phyloP scores from a whole-genome alignment of 2,329 filamentous ascomycete species.

The Talaromyces marneffei region DNA sequence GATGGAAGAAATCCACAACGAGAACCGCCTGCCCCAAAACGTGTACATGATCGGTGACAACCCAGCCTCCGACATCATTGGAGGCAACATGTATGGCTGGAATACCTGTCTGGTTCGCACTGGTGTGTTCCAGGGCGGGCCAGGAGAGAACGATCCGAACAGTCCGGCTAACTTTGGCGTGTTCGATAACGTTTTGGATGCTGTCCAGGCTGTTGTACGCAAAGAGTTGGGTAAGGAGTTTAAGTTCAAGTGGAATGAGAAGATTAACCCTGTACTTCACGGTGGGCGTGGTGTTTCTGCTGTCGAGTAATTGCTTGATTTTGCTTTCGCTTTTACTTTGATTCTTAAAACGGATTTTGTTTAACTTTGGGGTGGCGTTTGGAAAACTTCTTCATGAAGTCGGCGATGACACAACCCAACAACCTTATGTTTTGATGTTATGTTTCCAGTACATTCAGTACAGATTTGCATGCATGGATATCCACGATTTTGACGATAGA shows the following conservation, averaged over 20 bases:
- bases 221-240: conserved; percentile 70
- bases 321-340: no score
- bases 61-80: conserved; percentile 66
- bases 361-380: neutral
- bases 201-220: conserved; percentile 60
- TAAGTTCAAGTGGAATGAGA: conserved; percentile 65
- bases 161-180: conserved; percentile 74
- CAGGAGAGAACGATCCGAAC: conserved; percentile 65
- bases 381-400: neutral
- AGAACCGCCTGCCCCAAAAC: conserved; percentile 62
- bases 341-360: neutral
- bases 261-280: conserved; percentile 61
- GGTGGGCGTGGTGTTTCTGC: conserved; percentile 47
- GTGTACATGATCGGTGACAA: conserved; percentile 75
- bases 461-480: conserved; percentile 16
- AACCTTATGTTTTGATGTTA: neutral
- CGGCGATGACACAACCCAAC: neutral
- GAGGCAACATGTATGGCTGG: conserved; percentile 76
- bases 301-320: conserved; percentile 44
- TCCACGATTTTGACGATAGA: conserved; percentile 10
- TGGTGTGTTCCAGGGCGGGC: conserved; percentile 65
- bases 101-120: conserved; percentile 74
- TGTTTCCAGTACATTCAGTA: neutral
- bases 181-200: conserved; percentile 66
- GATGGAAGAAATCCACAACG: conserved; percentile 71